Evolutionary conservation across 2,329 filamentous ascomycete genomes (phyloP).

Genomic region (Colletotrichum chlorophyti): DNA sequence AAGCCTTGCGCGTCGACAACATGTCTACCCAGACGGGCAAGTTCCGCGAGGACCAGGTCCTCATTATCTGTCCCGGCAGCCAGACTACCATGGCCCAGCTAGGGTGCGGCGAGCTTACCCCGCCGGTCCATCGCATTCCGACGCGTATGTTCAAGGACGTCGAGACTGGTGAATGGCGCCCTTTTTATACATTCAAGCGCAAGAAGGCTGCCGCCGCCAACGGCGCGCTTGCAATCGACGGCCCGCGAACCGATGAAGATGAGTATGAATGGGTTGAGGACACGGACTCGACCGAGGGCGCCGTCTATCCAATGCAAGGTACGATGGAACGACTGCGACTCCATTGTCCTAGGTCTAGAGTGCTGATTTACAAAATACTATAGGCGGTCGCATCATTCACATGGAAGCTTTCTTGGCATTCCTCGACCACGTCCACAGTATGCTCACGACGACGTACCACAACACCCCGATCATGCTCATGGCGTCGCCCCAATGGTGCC

Average conservation of each 20-base stretch:
- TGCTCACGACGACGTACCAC: conserved; percentile 90
- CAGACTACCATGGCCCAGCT: conserved; percentile 90
- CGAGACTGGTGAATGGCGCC: conserved; percentile 77
- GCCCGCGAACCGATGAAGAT: conserved; percentile 52
- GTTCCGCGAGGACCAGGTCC: conserved; percentile 70
- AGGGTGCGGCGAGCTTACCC: conserved; percentile 88
- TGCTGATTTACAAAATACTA: conserved; percentile 28
- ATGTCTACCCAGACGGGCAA: conserved; percentile 66
- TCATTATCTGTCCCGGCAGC: conserved; percentile 82
- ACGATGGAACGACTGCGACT: conserved; percentile 31
- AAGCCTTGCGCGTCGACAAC: conserved; percentile 28
- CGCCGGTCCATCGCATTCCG: conserved; percentile 82
- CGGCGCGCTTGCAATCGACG: conserved; percentile 21
- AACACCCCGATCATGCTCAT: conserved; percentile 95
- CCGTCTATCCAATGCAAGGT: conserved; percentile 83
- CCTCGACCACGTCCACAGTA: conserved; percentile 88
- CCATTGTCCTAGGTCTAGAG: neutral
- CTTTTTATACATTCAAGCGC: conserved; percentile 77
- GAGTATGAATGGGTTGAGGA: conserved; percentile 84
- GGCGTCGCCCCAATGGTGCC: conserved; percentile 88
- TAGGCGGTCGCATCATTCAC: conserved; percentile 82
- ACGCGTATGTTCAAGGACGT: conserved; percentile 94
- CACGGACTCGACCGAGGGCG: conserved; percentile 84
- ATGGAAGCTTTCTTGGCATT: conserved; percentile 95
- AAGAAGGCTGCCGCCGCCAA: conserved; percentile 52